Evolutionary conservation across 768 basidiomycete genomes (phyloP), one percentile per base, ranked within the genome.

Genomic region (Suillus ampliporus): DNA sequence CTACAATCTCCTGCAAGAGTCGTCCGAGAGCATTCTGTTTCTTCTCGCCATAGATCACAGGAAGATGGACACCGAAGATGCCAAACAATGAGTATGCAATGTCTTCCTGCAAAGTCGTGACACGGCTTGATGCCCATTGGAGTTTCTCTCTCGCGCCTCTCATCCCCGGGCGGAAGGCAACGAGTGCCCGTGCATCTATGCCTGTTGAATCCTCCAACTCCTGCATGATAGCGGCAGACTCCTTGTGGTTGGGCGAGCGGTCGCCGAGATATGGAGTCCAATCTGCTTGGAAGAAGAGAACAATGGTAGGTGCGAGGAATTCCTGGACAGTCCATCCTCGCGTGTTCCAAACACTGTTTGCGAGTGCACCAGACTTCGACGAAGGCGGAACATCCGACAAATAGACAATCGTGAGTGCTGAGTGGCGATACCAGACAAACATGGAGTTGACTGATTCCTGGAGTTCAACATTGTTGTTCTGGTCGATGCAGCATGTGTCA

Each of bases 321-420:
- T 72, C 71, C 41, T 72, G 71, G 31, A 72, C 64, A 3, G 71
- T 72, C 72, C 71, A 72, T 3, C 70, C 71, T 41, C 71, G 65
- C 11, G 54, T 66, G 10, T 66, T 63, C 71, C 71, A 72, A 14
- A n/a, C 54, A 23, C 54, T 56, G 2, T 40, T 10, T 7, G 40
- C 21, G 31, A 56, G 54, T 21, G 21, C 40, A 19, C 54, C 43
- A n/a, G 43, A n/a, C n/a, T 21, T 6, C n/a, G 43, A n/a, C 8
- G n/a, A 44, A n/a, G 43, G 43, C 19, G 43, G 43, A 3, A 44
- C 43, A n/a, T 44, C 43, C 7, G 43, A 44, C 5, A 44, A 9
- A 19, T 44, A 44, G 43, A 44, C 43, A 9, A 44, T 44, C n/a
- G n/a, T 44, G n/a, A 44, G 43, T 2, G 19, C 43, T n/a, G 43